phyloP scores from a whole-genome alignment of 148 eudicot genomes.

The Amaranthus palmeri region DNA sequence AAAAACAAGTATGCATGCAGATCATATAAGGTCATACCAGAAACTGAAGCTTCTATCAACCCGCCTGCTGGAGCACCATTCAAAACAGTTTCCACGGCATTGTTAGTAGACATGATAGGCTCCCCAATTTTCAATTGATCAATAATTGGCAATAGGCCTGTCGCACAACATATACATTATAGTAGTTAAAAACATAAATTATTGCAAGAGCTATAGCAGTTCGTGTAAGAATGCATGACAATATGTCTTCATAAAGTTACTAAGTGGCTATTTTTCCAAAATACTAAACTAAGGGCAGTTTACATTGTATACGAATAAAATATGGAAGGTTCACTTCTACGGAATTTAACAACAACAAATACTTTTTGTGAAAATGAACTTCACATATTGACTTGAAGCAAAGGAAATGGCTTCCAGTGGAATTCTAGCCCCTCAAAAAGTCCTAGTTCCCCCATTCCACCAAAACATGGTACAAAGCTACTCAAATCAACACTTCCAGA shows the following conservation, averaged over 20 bases:
- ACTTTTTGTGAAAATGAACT: too few relatives aligned
- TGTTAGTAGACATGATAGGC: constrained; percentile 39
- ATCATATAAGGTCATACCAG: constrained; percentile 41
- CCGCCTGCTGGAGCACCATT: constrained; percentile 35
- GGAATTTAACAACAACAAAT: too few relatives aligned
- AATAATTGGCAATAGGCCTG: constrained; percentile 84
- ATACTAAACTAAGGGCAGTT: neutral
- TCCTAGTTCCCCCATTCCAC: too few relatives aligned
- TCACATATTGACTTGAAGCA: too few relatives aligned
- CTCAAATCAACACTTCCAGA: too few relatives aligned
- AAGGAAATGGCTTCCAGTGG: too few relatives aligned
- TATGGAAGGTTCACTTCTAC: too few relatives aligned
- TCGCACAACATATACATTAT: constrained; percentile 2
- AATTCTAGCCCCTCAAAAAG: too few relatives aligned
- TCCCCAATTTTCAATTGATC: constrained; percentile 49
- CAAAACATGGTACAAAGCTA: too few relatives aligned
- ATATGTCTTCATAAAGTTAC: neutral
- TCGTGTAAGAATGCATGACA: neutral
- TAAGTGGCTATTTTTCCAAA: neutral
- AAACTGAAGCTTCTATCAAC: constrained; percentile 64
- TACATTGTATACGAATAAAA: neutral
- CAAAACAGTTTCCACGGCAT: constrained; percentile 33
- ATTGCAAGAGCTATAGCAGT: constrained; percentile 4
- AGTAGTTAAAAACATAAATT: neutral
- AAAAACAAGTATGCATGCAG: neutral